Base-by-base conservation (phyloP, 306 rosid genomes). In the Castanea crenata region DNA sequence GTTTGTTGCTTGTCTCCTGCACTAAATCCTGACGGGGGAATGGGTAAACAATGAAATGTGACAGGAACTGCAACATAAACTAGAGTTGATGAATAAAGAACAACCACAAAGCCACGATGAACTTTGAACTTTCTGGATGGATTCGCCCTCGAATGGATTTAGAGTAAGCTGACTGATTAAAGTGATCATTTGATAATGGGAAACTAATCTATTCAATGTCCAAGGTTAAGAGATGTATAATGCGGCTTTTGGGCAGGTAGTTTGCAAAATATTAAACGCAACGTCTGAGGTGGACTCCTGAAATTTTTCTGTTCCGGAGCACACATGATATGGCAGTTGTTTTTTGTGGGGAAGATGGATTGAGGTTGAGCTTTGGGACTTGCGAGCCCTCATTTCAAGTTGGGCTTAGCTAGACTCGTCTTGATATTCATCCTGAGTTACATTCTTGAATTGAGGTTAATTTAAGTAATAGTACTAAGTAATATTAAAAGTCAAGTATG, bases 51-150 rank as follows among this genome's bases (percentile, higher is more conserved):
- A 38, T 77, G 81, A 58, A 81, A 74, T 74, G 62, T 78, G 19
- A 74, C 82, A 95, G 99, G 99, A 95, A 77, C 90, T 95, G 56
- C 89, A 93, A 80, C 91, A 88, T 41, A 95, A 93, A 82, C 85
- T 93, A 79, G 94, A 93, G 6, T 35, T 34, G 74, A 74, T 95
- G 94, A 93, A 90, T 85, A 83, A 84, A 34, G 88, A 91, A 80
- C 90, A 83, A 78, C 92, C 97, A 29, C 85, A 76, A 77, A 80
- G 54, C 49, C 99, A 82, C 25, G 99, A 95, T 35, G 99, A 95
- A 79, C 93, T 95, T 81, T 95, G 85, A 90, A 78, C 58, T 59
- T 57, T 4, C 20, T 3, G 52, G 32, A 63, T 74, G 70, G 79
- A 57, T 74, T 61, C 32, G 56, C 49, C 61, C 70, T 5, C 51